A percentile compares a stretch with the other conserved stretches of the same genome.
Conservation (phyloP, 768 basidiomycete genomes). For the Coprinellus aureogranulatus region DNA sequence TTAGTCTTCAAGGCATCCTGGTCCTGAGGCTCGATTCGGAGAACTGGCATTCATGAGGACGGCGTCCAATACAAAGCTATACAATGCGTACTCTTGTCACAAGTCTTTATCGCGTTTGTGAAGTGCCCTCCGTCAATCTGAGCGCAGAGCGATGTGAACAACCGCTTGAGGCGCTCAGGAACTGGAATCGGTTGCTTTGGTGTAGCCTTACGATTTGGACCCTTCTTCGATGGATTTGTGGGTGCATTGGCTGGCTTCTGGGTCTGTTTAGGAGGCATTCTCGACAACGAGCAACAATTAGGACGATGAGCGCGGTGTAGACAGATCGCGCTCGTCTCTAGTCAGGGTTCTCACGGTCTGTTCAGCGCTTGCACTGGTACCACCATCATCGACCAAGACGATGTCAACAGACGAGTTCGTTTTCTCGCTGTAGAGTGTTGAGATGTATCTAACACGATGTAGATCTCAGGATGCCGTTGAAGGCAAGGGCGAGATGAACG, state of each 20-base stretch:
- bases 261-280: constrained; percentile 13
- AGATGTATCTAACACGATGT: background rate
- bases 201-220: constrained; percentile 19
- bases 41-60: constrained; percentile 45
- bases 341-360: constrained; percentile 32
- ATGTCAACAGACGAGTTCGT: constrained; percentile 56
- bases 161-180: constrained; percentile 46
- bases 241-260: constrained; percentile 10
- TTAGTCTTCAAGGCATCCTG: constrained; percentile 78
- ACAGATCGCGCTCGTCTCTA: background rate
- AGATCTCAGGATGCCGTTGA: constrained; percentile 27
- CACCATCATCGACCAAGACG: constrained; percentile 19
- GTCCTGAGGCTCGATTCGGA: constrained; percentile 64
- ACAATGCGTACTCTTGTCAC: constrained; percentile 74
- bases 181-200: constrained; percentile 32
- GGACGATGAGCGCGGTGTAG: background rate
- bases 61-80: constrained; percentile 8
- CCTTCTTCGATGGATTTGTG: constrained; percentile 11
- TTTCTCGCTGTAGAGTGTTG: background rate
- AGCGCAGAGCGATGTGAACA: constrained; percentile 77
- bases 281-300: background rate
- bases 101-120: constrained; percentile 83
- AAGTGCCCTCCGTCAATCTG: constrained; percentile 92
- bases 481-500: constrained; percentile 18
- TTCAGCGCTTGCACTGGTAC: constrained; percentile 16